phyloP scores from a whole-genome alignment of 129 eudicot genomes.

The Rutidosis leptorrhynchoides region DNA sequence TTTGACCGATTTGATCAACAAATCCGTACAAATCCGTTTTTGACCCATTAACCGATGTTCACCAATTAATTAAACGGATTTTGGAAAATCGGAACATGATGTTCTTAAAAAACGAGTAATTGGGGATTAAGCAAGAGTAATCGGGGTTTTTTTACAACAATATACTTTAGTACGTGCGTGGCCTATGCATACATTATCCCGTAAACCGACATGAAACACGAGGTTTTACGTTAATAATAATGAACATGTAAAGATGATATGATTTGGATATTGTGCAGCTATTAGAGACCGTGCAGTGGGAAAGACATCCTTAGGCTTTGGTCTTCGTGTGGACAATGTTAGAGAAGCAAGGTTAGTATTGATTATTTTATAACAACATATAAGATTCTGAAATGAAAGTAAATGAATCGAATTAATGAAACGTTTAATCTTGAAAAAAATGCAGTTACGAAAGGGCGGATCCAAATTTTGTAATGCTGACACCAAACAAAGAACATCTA shows the following conservation, averaged over 20 bases:
- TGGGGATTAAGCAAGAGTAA: too few relatives aligned
- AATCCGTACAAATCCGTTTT: too few relatives aligned
- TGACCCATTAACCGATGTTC: too few relatives aligned
- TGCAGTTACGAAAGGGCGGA: conserved; percentile 92
- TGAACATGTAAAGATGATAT: not conserved
- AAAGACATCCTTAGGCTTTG: conserved; percentile 72
- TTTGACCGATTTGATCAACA: too few relatives aligned
- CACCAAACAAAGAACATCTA: conserved; percentile 82
- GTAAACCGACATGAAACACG: not conserved
- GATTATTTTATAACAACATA: not conserved
- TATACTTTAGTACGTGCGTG: not conserved
- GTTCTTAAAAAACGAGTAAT: too few relatives aligned
- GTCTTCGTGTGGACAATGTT: conserved; percentile 74
- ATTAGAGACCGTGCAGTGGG: conserved; percentile 61
- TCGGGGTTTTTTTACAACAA: too few relatives aligned
- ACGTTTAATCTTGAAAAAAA: conserved; percentile 9
- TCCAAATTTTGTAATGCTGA: conserved; percentile 87
- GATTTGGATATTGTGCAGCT: conserved; percentile 41
- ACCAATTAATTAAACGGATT: too few relatives aligned
- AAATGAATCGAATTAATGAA: not conserved
- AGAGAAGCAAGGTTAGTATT: conserved; percentile 76
- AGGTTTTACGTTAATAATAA: not conserved
- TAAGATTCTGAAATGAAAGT: not conserved
- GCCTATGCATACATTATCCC: not conserved
- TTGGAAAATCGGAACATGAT: too few relatives aligned